These are phyloP conservation scores for Berberis vulgaris DNA, from an alignment of 164 flowering plant genomes.

Conservation along the genomic window DNA sequence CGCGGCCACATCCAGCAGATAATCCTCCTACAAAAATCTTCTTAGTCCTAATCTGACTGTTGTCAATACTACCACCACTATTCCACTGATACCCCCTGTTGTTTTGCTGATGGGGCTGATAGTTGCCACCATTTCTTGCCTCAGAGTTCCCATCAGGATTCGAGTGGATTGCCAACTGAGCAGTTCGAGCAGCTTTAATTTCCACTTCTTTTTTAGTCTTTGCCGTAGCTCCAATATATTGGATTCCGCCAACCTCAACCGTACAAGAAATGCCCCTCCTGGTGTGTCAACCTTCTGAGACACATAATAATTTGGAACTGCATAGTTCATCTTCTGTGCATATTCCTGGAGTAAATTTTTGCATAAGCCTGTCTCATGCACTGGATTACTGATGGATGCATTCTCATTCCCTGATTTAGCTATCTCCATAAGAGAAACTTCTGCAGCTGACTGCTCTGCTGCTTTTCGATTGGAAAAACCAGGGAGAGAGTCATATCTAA, in stretches of 20 bases:
- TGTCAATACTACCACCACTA: too few relatives aligned
- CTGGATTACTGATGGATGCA: constrained; percentile 46
- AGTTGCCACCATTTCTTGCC: too few relatives aligned
- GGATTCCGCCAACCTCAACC: constrained; percentile 77
- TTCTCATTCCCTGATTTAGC: constrained; percentile 35
- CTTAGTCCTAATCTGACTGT: too few relatives aligned
- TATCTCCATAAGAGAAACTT: constrained; percentile 71
- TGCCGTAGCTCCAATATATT: constrained; percentile 76
- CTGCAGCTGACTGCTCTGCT: constrained; percentile 98
- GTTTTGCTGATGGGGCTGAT: too few relatives aligned
- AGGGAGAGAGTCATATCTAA: constrained; percentile 68
- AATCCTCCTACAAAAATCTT: too few relatives aligned
- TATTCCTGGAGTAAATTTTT: constrained; percentile 93
- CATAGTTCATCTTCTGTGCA: constrained; percentile 88
- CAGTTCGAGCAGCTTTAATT: constrained; percentile 91
- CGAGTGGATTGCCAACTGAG: constrained; percentile 63
- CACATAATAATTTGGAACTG: constrained; percentile 57
- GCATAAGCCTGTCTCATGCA: constrained; percentile 88
- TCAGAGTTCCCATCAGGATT: background rate
- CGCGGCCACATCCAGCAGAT: too few relatives aligned
- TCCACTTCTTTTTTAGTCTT: constrained; percentile 90
- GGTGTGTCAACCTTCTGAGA: constrained; percentile 16
- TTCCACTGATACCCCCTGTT: too few relatives aligned
- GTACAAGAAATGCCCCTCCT: constrained; percentile 48
- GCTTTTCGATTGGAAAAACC: constrained; percentile 87